These are phyloP conservation scores for Psilocybe sp. DNA, from an alignment of 768 basidiomycete genomes.

Conservation along the genomic window DNA sequence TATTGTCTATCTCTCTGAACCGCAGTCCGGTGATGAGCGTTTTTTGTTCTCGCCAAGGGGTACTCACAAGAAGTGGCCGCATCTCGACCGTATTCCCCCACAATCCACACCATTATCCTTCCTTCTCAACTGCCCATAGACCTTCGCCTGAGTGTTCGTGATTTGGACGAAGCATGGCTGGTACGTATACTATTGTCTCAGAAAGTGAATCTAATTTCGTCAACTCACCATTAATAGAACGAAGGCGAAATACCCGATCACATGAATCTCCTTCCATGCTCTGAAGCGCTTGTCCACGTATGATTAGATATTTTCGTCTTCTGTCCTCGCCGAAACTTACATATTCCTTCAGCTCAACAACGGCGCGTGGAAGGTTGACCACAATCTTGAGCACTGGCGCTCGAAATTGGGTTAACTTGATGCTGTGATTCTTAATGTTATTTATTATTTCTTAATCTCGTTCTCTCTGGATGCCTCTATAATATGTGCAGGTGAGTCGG, in stretches of 20 bases:
- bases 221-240: slow-evolving; percentile 33
- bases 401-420: too few relatives aligned
- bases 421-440: too few relatives aligned
- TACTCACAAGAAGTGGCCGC: slow-evolving; percentile 50
- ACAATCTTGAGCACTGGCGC: too few relatives aligned
- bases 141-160: slow-evolving; percentile 62
- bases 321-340: slow-evolving; percentile 7
- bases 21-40: not conserved
- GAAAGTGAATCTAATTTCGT: not conserved
- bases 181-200: slow-evolving; percentile 35
- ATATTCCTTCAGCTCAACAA: slow-evolving; percentile 44
- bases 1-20: not conserved
- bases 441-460: too few relatives aligned
- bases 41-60: slow-evolving; percentile 33
- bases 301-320: slow-evolving; percentile 18
- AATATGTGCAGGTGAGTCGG: too few relatives aligned
- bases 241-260: slow-evolving; percentile 62
- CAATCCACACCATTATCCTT: slow-evolving; percentile 69
- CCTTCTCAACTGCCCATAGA: slow-evolving; percentile 77
- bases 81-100: slow-evolving; percentile 65
- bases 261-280: slow-evolving; percentile 67
- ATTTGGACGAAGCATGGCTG: slow-evolving; percentile 59
- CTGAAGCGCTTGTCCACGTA: slow-evolving; percentile 62
- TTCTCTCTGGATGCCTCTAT: too few relatives aligned
- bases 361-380: slow-evolving; percentile 42